Percentiles rank a stretch among this genome's conserved stretches.
Conservation (phyloP, 2,329 filamentous ascomycete genomes). For the Rugonectria rugulosa region DNA sequence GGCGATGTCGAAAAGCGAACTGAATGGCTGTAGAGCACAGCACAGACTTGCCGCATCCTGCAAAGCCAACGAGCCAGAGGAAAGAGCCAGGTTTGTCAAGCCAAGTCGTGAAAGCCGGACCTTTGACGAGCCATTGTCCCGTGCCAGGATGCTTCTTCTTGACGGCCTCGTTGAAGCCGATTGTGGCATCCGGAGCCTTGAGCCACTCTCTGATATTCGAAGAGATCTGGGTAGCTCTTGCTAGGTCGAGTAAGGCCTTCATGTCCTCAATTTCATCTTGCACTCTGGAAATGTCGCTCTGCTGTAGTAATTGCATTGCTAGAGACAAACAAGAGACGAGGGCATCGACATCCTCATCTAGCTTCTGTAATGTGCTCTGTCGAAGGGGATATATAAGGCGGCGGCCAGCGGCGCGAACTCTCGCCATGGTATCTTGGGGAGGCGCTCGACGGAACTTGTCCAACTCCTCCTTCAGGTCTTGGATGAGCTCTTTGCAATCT, state of each 20-base stretch:
- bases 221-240: conserved; percentile 39
- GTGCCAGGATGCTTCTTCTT: conserved; percentile 43
- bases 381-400: conserved; percentile 43
- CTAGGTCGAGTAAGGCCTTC: conserved; percentile 35
- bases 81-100: conserved; percentile 40
- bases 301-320: conserved; percentile 41
- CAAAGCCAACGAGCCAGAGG: conserved; percentile 49
- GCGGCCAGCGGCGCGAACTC: conserved; percentile 12
- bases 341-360: conserved; percentile 47
- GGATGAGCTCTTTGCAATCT: conserved; percentile 38
- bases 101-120: conserved; percentile 39
- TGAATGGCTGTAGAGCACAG: conserved; percentile 48
- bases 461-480: conserved; percentile 38
- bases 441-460: conserved; percentile 35
- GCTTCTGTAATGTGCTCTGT: conserved; percentile 47
- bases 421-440: not conserved
- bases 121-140: conserved; percentile 45
- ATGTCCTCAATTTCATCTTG: conserved; percentile 39
- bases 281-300: conserved; percentile 32
- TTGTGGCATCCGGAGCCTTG: conserved; percentile 45
- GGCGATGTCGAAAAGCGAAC: conserved; percentile 29
- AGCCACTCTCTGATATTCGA: conserved; percentile 42
- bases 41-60: conserved; percentile 51
- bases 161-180: conserved; percentile 43
- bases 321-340: conserved; percentile 39